Evolutionary conservation across 2,329 filamentous ascomycete species (phyloP).

Genomic region (Verticillium longisporum): DNA sequence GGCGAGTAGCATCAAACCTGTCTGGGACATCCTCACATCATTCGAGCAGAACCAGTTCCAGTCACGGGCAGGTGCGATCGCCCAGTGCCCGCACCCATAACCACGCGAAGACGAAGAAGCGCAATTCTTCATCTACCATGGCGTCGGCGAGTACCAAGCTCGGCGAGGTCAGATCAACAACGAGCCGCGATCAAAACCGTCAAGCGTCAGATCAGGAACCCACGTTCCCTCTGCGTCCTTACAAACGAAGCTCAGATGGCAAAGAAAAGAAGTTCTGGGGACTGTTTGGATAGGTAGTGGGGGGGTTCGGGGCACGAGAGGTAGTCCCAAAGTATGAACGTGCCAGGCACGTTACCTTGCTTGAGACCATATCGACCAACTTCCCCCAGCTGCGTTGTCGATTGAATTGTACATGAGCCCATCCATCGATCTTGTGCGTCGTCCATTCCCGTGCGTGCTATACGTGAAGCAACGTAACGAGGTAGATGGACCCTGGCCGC

Average conservation of each 20-base stretch:
- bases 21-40: not conserved
- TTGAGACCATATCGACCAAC: too few species aligned
- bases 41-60: not conserved
- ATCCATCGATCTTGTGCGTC: too few species aligned
- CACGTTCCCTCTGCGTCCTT: conserved; percentile 8
- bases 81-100: conserved; percentile 1
- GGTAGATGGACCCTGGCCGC: too few species aligned
- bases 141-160: conserved; percentile 38
- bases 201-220: not conserved
- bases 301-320: not conserved
- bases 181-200: not conserved
- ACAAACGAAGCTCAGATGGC: not conserved
- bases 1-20: not conserved
- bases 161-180: conserved; percentile 25
- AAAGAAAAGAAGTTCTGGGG: conserved; percentile 6
- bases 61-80: not conserved
- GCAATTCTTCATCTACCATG: conserved; percentile 24
- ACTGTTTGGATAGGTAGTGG: not conserved
- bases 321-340: not conserved
- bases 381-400: too few species aligned
- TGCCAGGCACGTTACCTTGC: too few species aligned
- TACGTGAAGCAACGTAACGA: too few species aligned
- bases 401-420: too few species aligned
- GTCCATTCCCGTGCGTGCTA: too few species aligned
- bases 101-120: not conserved